Percentiles rank a stretch among this genome's conserved stretches.
phyloP scores from a whole-genome alignment of 2,329 filamentous ascomycete species.

The Penicillium sp. region DNA sequence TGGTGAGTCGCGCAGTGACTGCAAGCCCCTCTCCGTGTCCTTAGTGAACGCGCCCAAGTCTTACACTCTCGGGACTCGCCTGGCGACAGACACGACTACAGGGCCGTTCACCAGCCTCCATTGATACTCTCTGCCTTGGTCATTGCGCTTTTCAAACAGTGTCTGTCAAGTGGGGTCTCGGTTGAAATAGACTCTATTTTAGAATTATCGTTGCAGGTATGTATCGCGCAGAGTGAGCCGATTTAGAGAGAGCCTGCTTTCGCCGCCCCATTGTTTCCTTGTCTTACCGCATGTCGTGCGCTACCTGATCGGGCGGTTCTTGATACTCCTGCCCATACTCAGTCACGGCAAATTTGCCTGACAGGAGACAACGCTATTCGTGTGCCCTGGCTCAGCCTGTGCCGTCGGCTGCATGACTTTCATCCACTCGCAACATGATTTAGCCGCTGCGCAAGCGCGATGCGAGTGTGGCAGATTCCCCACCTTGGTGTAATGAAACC shows the following conservation, averaged over 20 bases:
- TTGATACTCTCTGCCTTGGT: constrained; percentile 16
- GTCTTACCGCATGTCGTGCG: not conserved
- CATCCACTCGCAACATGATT: not conserved
- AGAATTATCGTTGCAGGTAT: constrained; percentile 15
- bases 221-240: constrained; percentile 1
- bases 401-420: not conserved
- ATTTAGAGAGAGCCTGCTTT: not conserved
- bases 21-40: not conserved
- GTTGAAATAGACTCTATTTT: constrained; percentile 15
- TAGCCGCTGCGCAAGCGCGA: constrained; percentile 4
- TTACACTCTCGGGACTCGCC: constrained; percentile 13
- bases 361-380: not conserved
- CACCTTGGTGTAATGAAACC: constrained; percentile 19
- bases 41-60: constrained; percentile 10
- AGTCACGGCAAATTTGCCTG: not conserved
- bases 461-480: constrained; percentile 7
- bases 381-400: not conserved
- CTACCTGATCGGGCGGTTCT: not conserved
- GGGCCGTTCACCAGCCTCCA: constrained; percentile 18
- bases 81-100: constrained; percentile 36
- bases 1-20: constrained; percentile 34
- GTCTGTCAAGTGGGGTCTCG: constrained; percentile 9
- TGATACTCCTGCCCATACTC: not conserved
- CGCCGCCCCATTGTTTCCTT: not conserved
- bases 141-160: constrained; percentile 3